These are phyloP conservation scores for Fistulinella prunicolor DNA, from an alignment of 768 basidiomycete species.

Conservation along the genomic window DNA sequence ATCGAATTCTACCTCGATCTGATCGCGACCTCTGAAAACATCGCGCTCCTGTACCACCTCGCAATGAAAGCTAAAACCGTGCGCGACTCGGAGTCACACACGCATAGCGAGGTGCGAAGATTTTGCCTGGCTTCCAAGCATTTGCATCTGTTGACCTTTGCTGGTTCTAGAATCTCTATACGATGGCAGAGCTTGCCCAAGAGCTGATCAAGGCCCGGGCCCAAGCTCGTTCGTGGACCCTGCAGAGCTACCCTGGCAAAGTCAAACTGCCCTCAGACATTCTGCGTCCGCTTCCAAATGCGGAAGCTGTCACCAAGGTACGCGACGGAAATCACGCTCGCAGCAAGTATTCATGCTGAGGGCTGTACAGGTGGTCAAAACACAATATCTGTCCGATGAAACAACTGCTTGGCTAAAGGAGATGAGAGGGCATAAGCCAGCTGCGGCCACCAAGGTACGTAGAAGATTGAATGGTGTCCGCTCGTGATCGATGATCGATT, in stretches of 20 bases:
- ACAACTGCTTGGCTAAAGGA: slow-evolving; percentile 57
- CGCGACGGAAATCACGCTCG: background rate
- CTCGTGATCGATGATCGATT: slow-evolving; percentile 4
- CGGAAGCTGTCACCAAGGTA: slow-evolving; percentile 66
- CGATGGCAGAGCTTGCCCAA: slow-evolving; percentile 85
- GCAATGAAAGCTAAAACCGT: slow-evolving; percentile 85
- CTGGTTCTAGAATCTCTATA: slow-evolving; percentile 72
- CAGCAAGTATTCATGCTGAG: background rate
- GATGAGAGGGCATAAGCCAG: slow-evolving; percentile 38
- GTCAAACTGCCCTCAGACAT: slow-evolving; percentile 81
- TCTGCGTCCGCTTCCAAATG: slow-evolving; percentile 63
- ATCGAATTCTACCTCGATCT: slow-evolving; percentile 84
- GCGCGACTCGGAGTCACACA: slow-evolving; percentile 67
- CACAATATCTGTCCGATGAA: slow-evolving; percentile 63
- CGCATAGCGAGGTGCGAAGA: slow-evolving; percentile 63
- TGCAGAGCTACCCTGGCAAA: slow-evolving; percentile 79
- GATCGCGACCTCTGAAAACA: slow-evolving; percentile 74
- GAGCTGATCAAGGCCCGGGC: slow-evolving; percentile 74
- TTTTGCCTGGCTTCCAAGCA: background rate
- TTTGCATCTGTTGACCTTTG: background rate
- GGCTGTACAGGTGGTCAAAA: slow-evolving; percentile 57
- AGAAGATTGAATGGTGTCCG: background rate
- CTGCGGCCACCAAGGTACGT: slow-evolving; percentile 27
- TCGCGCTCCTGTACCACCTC: slow-evolving; percentile 80
- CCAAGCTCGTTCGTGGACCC: slow-evolving; percentile 63